Base-by-base conservation (phyloP, 805 yeast genomes). In the Teunomyces funiuensis region DNA sequence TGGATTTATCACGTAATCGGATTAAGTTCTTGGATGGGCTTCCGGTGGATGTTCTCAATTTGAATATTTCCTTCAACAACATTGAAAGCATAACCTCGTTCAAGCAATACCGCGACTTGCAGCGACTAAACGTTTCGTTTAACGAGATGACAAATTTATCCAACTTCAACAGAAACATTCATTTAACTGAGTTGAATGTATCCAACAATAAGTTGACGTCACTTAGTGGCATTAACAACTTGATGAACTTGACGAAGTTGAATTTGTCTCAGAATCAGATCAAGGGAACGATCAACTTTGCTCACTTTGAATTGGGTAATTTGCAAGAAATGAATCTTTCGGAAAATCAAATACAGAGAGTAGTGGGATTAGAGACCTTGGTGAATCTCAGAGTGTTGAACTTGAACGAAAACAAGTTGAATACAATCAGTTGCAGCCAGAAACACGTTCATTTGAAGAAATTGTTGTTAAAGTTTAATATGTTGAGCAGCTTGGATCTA, bases 11-110 rank as follows among this genome's bases (percentile, higher is more conserved):
- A 0, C 41, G 58, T n/a, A 78, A 78, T 57, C 46, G 52, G 6
- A 54, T 78, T 9, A 55, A 60, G 15, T 76, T 62, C 48, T 51
- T 71, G 7, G 72, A 71, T 19, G 83, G 82, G 0, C 52, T 77
- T 16, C 80, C 82, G 0, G 43, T 43, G 6, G 43, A 51, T 1
- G 48, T 72, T 1, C 67, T 72, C 50, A 58, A 65, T 20, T 49
- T 78, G 36, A 55, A 65, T 37, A 47, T 73, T n/a, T 53, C 68
- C 2, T 42, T 54, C 34, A 78, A 78, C 52, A 42, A 43, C 15
- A 57, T 78, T 20, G 66, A 63, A 23, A 65, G 63, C 43, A 47
- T 74, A 36, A 63, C 78, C 2, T 61, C 74, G 4, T 76, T 76
- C 43, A 53, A 60, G 29, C 58, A 58, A 6, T 65, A 67, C 46